Evolutionary conservation across 2,329 filamentous ascomycete species (phyloP).

Genomic region (Microsporum canis): DNA sequence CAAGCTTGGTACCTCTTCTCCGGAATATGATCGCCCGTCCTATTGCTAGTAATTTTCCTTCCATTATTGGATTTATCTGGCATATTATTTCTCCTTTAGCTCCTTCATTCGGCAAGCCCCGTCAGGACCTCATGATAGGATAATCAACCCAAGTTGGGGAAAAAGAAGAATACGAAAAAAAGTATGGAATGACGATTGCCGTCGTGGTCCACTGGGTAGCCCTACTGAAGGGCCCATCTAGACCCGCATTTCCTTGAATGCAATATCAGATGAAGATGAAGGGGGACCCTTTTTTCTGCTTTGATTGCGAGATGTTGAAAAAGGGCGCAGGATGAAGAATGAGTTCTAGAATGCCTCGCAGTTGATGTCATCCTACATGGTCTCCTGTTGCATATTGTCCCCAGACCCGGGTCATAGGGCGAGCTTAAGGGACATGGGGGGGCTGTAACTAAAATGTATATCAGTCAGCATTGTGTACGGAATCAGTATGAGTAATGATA

Average conservation of each 20-base stretch:
- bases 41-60: neutral
- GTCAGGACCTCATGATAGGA: neutral
- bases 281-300: neutral
- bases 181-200: neutral
- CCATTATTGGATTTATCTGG: neutral
- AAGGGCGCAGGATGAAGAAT: neutral
- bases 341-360: conserved; percentile 1
- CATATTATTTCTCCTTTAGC: neutral
- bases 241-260: neutral
- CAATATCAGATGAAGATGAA: neutral
- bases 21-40: neutral
- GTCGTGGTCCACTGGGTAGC: neutral
- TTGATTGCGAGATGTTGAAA: neutral
- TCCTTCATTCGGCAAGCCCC: neutral
- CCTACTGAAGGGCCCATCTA: neutral
- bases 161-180: neutral
- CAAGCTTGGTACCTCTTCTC: neutral
- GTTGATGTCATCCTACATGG: conserved; percentile 4
- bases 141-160: neutral
- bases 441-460: neutral
- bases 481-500: neutral
- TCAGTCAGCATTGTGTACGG: neutral
- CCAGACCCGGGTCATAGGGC: neutral
- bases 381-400: neutral
- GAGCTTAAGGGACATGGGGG: neutral